Base-by-base conservation (phyloP, 257 asterid genomes). In the Nicotiana tabacum region DNA sequence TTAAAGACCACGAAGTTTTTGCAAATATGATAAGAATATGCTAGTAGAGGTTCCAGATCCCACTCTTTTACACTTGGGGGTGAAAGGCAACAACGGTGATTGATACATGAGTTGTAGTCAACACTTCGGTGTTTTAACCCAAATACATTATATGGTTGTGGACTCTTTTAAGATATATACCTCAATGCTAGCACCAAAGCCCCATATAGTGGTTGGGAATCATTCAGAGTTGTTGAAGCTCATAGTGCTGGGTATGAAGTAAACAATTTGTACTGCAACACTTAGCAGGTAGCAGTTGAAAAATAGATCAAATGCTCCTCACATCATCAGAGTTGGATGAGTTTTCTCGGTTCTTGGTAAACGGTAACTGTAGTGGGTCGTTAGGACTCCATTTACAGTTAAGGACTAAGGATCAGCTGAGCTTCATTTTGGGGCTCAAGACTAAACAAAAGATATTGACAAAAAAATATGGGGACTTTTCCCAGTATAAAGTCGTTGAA, bases 391-490 rank as follows among this genome's bases (percentile, higher is more conserved):
- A 72, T 24, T 12, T 43, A 24, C 61, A 5, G 60, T 46, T 5
- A 46, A 37, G 56, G 37, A 33, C 37, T 67, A 43, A 70, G n/a
- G 21, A 43, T 12, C 39, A 24, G 60, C 61, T 46, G 79, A 46
- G 39, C 61, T 72, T 12, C 37, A 12, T 72, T 72, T 46, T 72
- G 60, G 78, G 79, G 79, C 6, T 72, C 61, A 72, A 72, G 79
- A 72, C n/a, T 24, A 72, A 72, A 24, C 61, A 72, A n/a, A 12
- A 43, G 33, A 24, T 37, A 48, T 46, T 24, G 37, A 46, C 15
- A 46, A 46, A 70, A 43, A 24, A 24, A 3, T 8, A 2, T 24
- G 10, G 58, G 37, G 51, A 43, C 46, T 66, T 66, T 30, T 32
- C 46, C 72, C 72, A 66, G 72, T 66, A 43, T 66, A 30, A 66